Percentiles rank a stretch among this genome's conserved stretches.
Conservation (phyloP, 2,329 filamentous ascomycete genomes). For the Diaporthe longicolla region DNA sequence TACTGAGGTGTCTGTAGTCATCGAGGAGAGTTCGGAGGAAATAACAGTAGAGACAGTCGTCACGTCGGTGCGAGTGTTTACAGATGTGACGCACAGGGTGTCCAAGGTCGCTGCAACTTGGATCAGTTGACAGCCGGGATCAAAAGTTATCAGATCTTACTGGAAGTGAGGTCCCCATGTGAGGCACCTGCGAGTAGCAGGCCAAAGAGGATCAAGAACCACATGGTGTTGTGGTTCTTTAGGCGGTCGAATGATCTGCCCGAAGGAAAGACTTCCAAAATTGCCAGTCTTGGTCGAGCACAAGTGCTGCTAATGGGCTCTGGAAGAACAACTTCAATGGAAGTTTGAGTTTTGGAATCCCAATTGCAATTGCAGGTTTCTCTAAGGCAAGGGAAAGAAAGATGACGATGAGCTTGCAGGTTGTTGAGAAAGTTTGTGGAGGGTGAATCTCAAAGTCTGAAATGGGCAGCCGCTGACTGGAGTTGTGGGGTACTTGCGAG, state of each 20-base stretch:
- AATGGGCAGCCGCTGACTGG: background rate
- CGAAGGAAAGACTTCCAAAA: too few relatives aligned
- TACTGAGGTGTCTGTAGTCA: too few relatives aligned
- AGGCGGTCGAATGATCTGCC: background rate
- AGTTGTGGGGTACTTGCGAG: background rate
- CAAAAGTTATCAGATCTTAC: too few relatives aligned
- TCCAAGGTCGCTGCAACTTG: too few relatives aligned
- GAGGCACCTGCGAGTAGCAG: constrained; percentile 6
- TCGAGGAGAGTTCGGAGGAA: too few relatives aligned
- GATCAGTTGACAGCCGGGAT: too few relatives aligned
- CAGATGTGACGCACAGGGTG: too few relatives aligned
- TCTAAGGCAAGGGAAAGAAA: background rate
- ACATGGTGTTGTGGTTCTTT: background rate
- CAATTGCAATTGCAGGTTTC: background rate
- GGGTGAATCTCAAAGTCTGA: background rate
- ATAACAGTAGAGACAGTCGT: too few relatives aligned
- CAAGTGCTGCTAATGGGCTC: background rate
- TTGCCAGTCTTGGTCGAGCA: too few relatives aligned
- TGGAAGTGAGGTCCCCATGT: background rate
- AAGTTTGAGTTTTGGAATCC: background rate
- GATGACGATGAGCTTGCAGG: background rate
- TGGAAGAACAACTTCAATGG: background rate
- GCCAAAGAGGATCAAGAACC: constrained; percentile 7
- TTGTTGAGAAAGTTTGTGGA: background rate
- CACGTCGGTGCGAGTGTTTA: too few relatives aligned